A percentile compares a stretch with the other conserved stretches of the same genome.
Conservation (phyloP, 2,329 filamentous ascomycete genomes). For the Hortaea werneckii region DNA sequence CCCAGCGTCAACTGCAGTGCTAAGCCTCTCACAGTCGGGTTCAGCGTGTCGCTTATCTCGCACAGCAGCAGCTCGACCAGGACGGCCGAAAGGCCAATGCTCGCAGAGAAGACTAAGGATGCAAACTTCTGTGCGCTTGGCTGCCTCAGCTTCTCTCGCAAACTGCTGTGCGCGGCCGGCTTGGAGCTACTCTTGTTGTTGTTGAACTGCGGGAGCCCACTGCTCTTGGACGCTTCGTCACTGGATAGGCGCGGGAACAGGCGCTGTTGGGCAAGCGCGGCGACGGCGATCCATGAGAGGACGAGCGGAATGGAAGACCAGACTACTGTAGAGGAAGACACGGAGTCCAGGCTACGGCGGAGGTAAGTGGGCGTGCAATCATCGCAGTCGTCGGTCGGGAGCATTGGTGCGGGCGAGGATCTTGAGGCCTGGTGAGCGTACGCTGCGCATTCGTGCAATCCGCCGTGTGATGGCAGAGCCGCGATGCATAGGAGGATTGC, state of each 20-base stretch:
- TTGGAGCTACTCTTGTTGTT: conserved; percentile 34
- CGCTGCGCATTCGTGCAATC: too few relatives aligned
- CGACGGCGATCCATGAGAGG: conserved; percentile 56
- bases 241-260: conserved; percentile 64
- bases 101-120: conserved; percentile 58
- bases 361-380: conserved; percentile 47
- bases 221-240: conserved; percentile 40
- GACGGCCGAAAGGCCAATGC: conserved; percentile 65
- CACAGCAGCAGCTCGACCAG: conserved; percentile 73
- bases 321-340: conserved; percentile 41
- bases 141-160: conserved; percentile 10
- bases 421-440: too few relatives aligned
- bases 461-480: too few relatives aligned
- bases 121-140: conserved; percentile 29
- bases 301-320: conserved; percentile 60
- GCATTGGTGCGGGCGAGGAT: too few relatives aligned
- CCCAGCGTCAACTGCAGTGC: conserved; percentile 62
- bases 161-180: conserved; percentile 8
- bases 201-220: conserved; percentile 51
- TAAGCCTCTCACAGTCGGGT: conserved; percentile 54
- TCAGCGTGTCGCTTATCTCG: conserved; percentile 69
- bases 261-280: conserved; percentile 52
- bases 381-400: conserved; percentile 38
- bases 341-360: conserved; percentile 30
- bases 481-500: too few relatives aligned